A percentile compares a stretch with the other conserved stretches of the same genome.
Evolutionary conservation across 306 rosid species (phyloP).

Genomic region (Ochetophila trinervis): DNA sequence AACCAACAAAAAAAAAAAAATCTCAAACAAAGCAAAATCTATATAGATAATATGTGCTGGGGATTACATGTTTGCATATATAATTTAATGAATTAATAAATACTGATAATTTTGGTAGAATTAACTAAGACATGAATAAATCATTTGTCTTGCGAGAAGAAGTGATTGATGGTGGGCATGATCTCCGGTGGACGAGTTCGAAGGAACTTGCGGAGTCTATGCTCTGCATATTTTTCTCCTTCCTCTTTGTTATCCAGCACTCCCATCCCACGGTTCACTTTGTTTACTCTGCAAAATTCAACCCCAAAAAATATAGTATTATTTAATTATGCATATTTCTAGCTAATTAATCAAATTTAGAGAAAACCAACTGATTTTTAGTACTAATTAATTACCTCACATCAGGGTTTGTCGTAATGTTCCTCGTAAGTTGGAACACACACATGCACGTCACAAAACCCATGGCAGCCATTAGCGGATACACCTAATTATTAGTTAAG

Average conservation of each 20-base stretch:
- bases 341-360: background rate
- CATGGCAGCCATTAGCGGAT: conserved; percentile 86
- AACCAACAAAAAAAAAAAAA: too few relatives aligned
- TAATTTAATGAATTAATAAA: too few relatives aligned
- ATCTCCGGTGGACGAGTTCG: conserved; percentile 76
- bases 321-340: too few relatives aligned
- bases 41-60: too few relatives aligned
- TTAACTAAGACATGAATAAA: background rate
- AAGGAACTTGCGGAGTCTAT: conserved; percentile 66
- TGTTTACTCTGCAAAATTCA: conserved; percentile 49
- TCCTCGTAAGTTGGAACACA: conserved; percentile 62
- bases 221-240: conserved; percentile 74
- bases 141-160: conserved; percentile 59
- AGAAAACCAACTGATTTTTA: background rate
- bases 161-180: conserved; percentile 75
- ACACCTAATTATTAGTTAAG: conserved; percentile 35
- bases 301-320: background rate
- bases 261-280: conserved; percentile 48
- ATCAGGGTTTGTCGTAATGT: conserved; percentile 64
- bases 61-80: too few relatives aligned
- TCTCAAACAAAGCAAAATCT: too few relatives aligned
- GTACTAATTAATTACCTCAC: conserved; percentile 48
- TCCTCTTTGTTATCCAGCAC: conserved; percentile 73
- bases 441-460: conserved; percentile 67
- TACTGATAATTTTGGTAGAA: too few relatives aligned